phyloP scores from a whole-genome alignment of 768 basidiomycete species.

The Terana coerulea region DNA sequence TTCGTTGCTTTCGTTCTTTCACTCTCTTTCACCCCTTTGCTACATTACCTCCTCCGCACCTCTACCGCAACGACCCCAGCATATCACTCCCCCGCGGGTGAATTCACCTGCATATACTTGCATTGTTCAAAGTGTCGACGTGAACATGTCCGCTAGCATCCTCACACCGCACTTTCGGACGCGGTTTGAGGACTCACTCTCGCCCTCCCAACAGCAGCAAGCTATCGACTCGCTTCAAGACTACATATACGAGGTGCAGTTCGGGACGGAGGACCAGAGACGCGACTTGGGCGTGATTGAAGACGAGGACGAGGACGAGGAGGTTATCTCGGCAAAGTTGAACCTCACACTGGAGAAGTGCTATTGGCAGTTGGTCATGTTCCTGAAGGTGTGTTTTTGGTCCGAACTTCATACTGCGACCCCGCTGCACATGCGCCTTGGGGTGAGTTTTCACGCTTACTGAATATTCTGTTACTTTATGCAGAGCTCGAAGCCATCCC shows the following conservation, averaged over 20 bases:
- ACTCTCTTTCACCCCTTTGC: not conserved
- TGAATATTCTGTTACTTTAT: not conserved
- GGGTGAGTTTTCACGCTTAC: too few relatives aligned
- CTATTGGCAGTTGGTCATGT: slow-evolving; percentile 23
- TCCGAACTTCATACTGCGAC: too few relatives aligned
- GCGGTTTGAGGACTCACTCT: slow-evolving; percentile 19
- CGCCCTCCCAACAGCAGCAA: slow-evolving; percentile 16
- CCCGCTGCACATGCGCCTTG: too few relatives aligned
- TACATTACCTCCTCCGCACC: not conserved
- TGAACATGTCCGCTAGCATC: slow-evolving; percentile 12
- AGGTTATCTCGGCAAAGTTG: slow-evolving; percentile 14
- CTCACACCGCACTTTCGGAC: slow-evolving; percentile 19
- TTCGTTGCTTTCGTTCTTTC: not conserved
- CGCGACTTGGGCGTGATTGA: slow-evolving; percentile 18
- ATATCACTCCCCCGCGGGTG: not conserved
- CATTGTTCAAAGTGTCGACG: too few relatives aligned
- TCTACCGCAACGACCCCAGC: not conserved
- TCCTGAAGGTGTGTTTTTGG: slow-evolving; percentile 20
- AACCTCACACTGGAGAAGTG: slow-evolving; percentile 19
- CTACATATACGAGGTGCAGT: slow-evolving; percentile 20
- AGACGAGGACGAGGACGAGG: slow-evolving; percentile 15
- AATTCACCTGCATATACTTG: too few relatives aligned
- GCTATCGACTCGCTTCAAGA: slow-evolving; percentile 18
- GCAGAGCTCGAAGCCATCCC: slow-evolving; percentile 11
- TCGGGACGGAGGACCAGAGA: slow-evolving; percentile 17